A percentile compares a stretch with the other conserved stretches of the same genome.
These are phyloP conservation scores for Cyberlindnera saturnus DNA, from an alignment of 805 yeast genomes.

Conservation along the genomic window DNA sequence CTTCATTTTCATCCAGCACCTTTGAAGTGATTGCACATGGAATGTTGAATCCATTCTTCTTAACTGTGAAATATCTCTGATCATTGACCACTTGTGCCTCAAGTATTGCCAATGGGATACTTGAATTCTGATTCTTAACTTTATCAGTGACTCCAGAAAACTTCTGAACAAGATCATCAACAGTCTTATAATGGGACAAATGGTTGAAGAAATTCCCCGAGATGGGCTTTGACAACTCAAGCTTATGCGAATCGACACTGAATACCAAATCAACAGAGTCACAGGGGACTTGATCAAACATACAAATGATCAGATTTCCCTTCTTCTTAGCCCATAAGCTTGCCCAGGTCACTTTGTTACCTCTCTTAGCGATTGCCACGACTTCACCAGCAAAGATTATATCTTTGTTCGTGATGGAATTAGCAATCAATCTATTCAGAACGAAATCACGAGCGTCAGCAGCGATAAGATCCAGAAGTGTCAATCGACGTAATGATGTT, in stretches of 20 bases:
- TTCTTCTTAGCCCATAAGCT: slow-evolving; percentile 86
- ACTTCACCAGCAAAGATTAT: slow-evolving; percentile 78
- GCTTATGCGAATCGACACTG: slow-evolving; percentile 16
- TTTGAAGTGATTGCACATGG: slow-evolving; percentile 74
- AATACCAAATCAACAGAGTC: slow-evolving; percentile 56
- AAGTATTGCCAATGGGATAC: slow-evolving; percentile 21
- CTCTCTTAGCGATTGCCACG: slow-evolving; percentile 69
- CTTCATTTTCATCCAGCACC: slow-evolving; percentile 43
- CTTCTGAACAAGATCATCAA: slow-evolving; percentile 24
- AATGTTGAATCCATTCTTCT: slow-evolving; percentile 38
- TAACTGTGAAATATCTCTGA: slow-evolving; percentile 59
- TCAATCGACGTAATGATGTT: slow-evolving; percentile 50
- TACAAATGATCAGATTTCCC: slow-evolving; percentile 66
- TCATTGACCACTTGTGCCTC: slow-evolving; percentile 43
- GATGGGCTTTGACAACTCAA: slow-evolving; percentile 18
- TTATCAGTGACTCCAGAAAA: slow-evolving; percentile 15
- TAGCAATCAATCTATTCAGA: slow-evolving; percentile 42
- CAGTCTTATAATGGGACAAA: slow-evolving; percentile 4
- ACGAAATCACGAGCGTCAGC: slow-evolving; percentile 72
- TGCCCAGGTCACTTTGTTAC: slow-evolving; percentile 69
- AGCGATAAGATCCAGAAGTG: slow-evolving; percentile 71
- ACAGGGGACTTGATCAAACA: slow-evolving; percentile 80
- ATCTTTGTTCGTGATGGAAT: slow-evolving; percentile 28
- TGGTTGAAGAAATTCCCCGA: slow-evolving; percentile 21
- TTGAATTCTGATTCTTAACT: slow-evolving; percentile 10